Conservation (phyloP, 176 grass and related monocot genomes). For the Triticum monococcum region DNA sequence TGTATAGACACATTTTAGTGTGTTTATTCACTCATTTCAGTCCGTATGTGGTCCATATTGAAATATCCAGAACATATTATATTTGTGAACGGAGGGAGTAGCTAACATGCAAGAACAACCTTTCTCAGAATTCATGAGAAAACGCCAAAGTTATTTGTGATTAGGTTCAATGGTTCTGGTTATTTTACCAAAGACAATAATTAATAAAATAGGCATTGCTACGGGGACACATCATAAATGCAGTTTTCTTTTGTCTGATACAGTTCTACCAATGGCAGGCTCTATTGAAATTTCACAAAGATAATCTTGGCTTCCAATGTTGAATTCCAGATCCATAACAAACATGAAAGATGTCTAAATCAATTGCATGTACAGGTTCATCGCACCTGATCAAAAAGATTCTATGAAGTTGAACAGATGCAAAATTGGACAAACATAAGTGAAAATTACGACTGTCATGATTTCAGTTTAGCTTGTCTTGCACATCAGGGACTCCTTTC, state of each 20-base stretch:
- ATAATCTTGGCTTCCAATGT: background rate
- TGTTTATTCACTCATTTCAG: too few relatives aligned
- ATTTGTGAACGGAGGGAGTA: background rate
- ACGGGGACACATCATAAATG: background rate
- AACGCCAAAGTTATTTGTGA: background rate
- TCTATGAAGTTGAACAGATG: background rate
- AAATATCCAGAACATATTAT: too few relatives aligned
- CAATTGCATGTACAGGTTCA: constrained; percentile 8
- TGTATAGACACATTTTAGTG: too few relatives aligned
- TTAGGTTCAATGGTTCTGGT: background rate
- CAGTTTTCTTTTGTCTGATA: background rate
- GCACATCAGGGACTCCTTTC: background rate
- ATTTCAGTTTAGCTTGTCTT: background rate
- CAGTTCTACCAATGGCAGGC: background rate
- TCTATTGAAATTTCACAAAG: background rate
- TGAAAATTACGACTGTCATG: background rate
- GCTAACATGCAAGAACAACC: constrained; percentile 6
- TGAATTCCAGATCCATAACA: background rate
- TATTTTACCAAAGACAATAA: background rate
- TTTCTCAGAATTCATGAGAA: background rate
- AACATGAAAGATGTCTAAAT: background rate
- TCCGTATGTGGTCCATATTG: too few relatives aligned
- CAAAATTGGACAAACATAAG: background rate
- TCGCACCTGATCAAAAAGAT: background rate
- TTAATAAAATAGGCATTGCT: background rate